A percentile compares a stretch with the other conserved stretches of the same genome.
Evolutionary conservation across 1,139 yeast genomes (phyloP).

Genomic region (Candida buenavistaensis): DNA sequence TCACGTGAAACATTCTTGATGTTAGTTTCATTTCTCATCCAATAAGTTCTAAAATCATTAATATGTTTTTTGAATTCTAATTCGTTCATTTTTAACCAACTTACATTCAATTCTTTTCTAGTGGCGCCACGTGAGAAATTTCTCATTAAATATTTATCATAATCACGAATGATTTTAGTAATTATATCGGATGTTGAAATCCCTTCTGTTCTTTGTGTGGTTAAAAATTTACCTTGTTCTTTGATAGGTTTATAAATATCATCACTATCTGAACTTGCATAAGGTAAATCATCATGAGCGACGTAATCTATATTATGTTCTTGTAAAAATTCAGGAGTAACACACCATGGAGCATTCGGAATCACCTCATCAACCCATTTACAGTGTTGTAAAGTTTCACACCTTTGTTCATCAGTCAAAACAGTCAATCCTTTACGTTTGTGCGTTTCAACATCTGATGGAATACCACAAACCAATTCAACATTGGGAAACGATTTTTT

Average conservation of each 20-base stretch:
- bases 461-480: constrained; percentile 84
- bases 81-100: constrained; percentile 97
- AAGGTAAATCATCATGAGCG: constrained; percentile 97
- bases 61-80: constrained; percentile 90
- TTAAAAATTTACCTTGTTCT: constrained; percentile 83
- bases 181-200: constrained; percentile 94
- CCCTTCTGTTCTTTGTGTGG: constrained; percentile 96
- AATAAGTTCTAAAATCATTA: constrained; percentile 78
- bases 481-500: constrained; percentile 89
- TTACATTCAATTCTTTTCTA: constrained; percentile 90
- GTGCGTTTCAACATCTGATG: constrained; percentile 88
- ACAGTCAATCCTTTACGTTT: constrained; percentile 92
- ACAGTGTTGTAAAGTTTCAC: constrained; percentile 87
- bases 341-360: constrained; percentile 94
- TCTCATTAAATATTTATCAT: constrained; percentile 94
- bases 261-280: constrained; percentile 81
- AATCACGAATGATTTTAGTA: constrained; percentile 90
- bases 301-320: constrained; percentile 89
- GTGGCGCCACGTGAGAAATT: constrained; percentile 98
- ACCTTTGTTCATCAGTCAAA: constrained; percentile 79
- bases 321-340: constrained; percentile 75
- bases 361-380: constrained; percentile 97
- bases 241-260: constrained; percentile 93
- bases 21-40: constrained; percentile 71
- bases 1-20: constrained; percentile 78